phyloP scores from a whole-genome alignment of 371 early-diverging fungal genomes.

The Gilbertella persicaria region DNA sequence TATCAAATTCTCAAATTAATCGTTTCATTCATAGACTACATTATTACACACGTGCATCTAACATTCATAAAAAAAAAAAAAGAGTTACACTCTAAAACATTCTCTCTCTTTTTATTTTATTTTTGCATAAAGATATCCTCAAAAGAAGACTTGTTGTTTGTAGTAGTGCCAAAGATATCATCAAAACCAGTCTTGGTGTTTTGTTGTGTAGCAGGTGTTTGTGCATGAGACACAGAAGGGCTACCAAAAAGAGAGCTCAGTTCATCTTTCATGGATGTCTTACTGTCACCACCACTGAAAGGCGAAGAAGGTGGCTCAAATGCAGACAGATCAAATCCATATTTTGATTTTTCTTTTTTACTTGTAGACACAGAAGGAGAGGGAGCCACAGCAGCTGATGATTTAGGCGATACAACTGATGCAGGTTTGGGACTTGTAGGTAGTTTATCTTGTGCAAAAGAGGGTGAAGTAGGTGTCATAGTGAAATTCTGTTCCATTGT shows the following conservation, averaged over 20 bases:
- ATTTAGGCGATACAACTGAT: neutral
- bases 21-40: too few relatives aligned
- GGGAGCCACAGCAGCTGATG: neutral
- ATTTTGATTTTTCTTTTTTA: constrained; percentile 38
- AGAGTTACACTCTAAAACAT: too few relatives aligned
- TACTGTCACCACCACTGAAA: neutral
- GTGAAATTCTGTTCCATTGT: constrained; percentile 47
- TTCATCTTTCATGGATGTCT: constrained; percentile 31
- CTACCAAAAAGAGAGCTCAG: constrained; percentile 37
- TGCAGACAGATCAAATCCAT: constrained; percentile 49
- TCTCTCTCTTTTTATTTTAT: too few relatives aligned
- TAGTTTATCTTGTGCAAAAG: too few relatives aligned
- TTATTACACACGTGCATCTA: too few relatives aligned
- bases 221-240: constrained; percentile 13
- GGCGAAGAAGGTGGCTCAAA: constrained; percentile 33
- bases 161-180: constrained; percentile 17
- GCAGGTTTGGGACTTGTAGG: neutral
- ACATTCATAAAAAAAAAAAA: too few relatives aligned
- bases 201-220: constrained; percentile 4
- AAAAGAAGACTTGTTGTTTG: constrained; percentile 6
- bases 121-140: constrained; percentile 22
- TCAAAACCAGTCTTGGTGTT: constrained; percentile 14
- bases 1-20: constrained; percentile 37
- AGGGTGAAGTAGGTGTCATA: neutral
- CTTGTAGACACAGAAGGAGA: neutral